Evolutionary conservation across 768 basidiomycete species (phyloP).

Genomic region (Clavulina sp.): DNA sequence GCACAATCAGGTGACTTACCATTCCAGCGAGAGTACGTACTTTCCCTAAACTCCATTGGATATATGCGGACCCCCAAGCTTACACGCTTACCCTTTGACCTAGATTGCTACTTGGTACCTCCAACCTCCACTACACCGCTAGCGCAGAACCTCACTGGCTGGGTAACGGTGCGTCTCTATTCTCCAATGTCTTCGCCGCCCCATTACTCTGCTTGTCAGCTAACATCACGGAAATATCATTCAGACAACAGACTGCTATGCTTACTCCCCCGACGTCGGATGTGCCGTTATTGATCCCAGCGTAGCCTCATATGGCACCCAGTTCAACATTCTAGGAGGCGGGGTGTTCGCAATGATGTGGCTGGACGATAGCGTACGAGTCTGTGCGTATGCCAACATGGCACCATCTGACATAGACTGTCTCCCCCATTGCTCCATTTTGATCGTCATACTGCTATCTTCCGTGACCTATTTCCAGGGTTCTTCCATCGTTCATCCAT

Average conservation of each 20-base stretch:
- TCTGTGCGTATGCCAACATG: conserved; percentile 31
- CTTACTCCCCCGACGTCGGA: conserved; percentile 20
- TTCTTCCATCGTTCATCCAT: conserved; percentile 22
- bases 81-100: not conserved
- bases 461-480: conserved; percentile 4
- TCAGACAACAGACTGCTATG: conserved; percentile 12
- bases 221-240: no score
- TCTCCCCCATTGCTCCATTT: not conserved
- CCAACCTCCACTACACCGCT: not conserved
- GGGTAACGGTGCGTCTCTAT: conserved; percentile 7
- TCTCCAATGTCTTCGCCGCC: no score
- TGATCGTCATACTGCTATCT: not conserved
- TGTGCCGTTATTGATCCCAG: conserved; percentile 25
- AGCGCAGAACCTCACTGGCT: conserved; percentile 4
- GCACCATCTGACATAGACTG: no score
- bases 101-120: conserved; percentile 8
- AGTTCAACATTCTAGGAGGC: conserved; percentile 27
- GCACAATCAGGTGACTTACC: conserved; percentile 28
- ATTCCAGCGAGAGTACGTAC: conserved; percentile 13
- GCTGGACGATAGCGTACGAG: conserved; percentile 24
- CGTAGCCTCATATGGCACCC: conserved; percentile 24
- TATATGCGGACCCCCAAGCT: not conserved
- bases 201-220: no score
- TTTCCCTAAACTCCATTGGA: not conserved
- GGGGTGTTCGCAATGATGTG: conserved; percentile 30